Percentiles rank a stretch among this genome's conserved stretches.
Conservation (phyloP, 2,329 filamentous ascomycete genomes). For the Orbilia blumenaviensis region DNA sequence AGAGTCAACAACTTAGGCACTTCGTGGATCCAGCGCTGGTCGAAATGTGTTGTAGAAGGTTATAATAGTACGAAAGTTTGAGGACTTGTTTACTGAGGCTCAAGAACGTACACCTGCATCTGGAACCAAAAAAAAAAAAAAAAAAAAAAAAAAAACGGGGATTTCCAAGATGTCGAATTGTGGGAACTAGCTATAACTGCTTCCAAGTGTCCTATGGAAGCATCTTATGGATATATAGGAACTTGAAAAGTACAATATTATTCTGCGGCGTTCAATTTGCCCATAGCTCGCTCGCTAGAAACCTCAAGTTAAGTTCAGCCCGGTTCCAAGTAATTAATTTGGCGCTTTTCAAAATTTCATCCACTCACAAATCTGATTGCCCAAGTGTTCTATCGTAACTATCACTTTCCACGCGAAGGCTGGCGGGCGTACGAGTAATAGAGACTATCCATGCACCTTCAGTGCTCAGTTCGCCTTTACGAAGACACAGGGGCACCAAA, state of each 20-base stretch:
- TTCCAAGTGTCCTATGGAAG: too few relatives aligned
- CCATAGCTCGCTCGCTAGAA: slow-evolving; percentile 14
- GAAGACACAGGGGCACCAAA: slow-evolving; percentile 30
- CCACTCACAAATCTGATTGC: too few relatives aligned
- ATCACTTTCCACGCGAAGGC: neutral
- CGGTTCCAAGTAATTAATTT: slow-evolving; percentile 21
- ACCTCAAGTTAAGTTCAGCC: too few relatives aligned
- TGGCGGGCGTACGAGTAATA: neutral
- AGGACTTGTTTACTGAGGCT: too few relatives aligned
- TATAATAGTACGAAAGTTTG: too few relatives aligned
- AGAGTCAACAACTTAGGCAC: neutral
- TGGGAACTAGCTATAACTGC: too few relatives aligned
- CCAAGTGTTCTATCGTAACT: neutral
- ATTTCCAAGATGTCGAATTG: slow-evolving; percentile 27
- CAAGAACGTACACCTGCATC: neutral
- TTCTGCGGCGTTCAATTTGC: too few relatives aligned
- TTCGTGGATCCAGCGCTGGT: neutral
- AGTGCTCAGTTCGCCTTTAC: slow-evolving; percentile 32
- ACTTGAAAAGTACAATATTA: neutral
- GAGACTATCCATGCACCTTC: neutral
- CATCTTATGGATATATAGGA: slow-evolving; percentile 43
- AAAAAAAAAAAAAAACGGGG: neutral
- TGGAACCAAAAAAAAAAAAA: neutral
- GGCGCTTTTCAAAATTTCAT: slow-evolving; percentile 15
- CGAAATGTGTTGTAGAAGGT: slow-evolving; percentile 29